Evolutionary conservation across 352 stramenopile genomes (phyloP).

Genomic region (Phytophthora agathidicida): DNA sequence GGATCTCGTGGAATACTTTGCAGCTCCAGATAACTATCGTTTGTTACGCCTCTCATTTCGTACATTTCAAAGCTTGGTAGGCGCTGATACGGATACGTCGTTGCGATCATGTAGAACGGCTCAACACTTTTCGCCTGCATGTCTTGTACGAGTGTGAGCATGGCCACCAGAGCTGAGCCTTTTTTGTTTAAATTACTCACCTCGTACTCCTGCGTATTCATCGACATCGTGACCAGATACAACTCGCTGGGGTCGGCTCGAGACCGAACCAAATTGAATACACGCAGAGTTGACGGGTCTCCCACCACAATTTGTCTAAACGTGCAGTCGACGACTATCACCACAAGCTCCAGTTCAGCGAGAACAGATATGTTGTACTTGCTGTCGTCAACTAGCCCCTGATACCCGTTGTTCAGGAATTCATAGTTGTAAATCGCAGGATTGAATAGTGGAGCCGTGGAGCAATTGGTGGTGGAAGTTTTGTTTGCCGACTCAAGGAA

Average conservation of each 20-base stretch:
- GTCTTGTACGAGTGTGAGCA: slow-evolving; percentile 32
- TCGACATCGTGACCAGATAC: slow-evolving; percentile 26
- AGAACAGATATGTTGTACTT: slow-evolving; percentile 46
- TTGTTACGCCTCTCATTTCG: slow-evolving; percentile 21
- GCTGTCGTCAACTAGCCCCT: slow-evolving; percentile 24
- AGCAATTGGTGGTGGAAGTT: slow-evolving; percentile 31
- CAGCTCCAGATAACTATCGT: slow-evolving; percentile 28
- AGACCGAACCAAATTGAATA: slow-evolving; percentile 42
- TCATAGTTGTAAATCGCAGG: slow-evolving; percentile 40
- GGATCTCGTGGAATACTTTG: slow-evolving; percentile 20
- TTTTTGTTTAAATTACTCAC: slow-evolving; percentile 21
- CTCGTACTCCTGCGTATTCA: slow-evolving; percentile 43
- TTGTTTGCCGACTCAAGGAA: slow-evolving; percentile 41
- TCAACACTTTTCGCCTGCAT: slow-evolving; percentile 29
- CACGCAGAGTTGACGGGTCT: slow-evolving; percentile 18
- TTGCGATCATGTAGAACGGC: slow-evolving; percentile 34
- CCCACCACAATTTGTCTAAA: slow-evolving; percentile 26
- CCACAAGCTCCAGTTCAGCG: slow-evolving; percentile 39
- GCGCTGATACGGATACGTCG: slow-evolving; percentile 39
- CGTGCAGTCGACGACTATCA: slow-evolving; percentile 52
- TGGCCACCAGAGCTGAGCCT: slow-evolving; percentile 30
- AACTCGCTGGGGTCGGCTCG: slow-evolving; percentile 17
- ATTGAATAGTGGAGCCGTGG: slow-evolving; percentile 8
- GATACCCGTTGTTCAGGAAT: slow-evolving; percentile 38
- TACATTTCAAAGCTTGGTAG: slow-evolving; percentile 39